Evolutionary conservation across 257 asterid genomes (phyloP), one percentile per base, ranked within the genome.

Genomic region (Ehretia macrophylla): DNA sequence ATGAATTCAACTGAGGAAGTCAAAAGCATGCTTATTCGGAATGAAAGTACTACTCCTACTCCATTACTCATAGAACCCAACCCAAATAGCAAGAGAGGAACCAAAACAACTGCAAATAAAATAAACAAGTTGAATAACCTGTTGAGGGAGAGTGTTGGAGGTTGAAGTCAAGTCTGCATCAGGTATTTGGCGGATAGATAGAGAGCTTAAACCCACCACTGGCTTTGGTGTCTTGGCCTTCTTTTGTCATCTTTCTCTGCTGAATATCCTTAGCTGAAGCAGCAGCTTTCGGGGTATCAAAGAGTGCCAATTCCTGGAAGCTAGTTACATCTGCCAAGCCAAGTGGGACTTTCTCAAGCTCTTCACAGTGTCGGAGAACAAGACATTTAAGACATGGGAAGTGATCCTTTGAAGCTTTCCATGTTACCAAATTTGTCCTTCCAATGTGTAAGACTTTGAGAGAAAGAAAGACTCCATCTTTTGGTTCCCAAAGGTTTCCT

Each of bases 381-480:
- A 71, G 67, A 1, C 53, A 5, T 32, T 23, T 60, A 16, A 71
- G 52, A 21, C 11, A 5, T 0, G 72, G 76, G 13, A 71, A 65
- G 59, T 64, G 55, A 48, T 23, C 20, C 11, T 38, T 18, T n/a
- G 32, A 48, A 65, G 68, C 67, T 11, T 10, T n/a, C 75, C 75
- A 70, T 13, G 20, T 10, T 16, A 17, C 16, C 17, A 70, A 70
- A 38, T 74, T 56, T 17, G 74, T 13, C 3, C 13, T 27, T 21
- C 32, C 70, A 35, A 81, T 76, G 42, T 45, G 62, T 65, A 78
- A 46, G 65, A 63, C 54, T 14, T 49, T 62, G 19, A 82, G 88
- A 12, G 8, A 6, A 1, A 5, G 55, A 75, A 74, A 23, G 14
- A 64, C 56, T 1, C 60, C 49, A 4, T 10, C 35, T 32, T 59